Percentiles rank a stretch among this genome's conserved stretches.
Evolutionary conservation across 768 basidiomycete species (phyloP).

Genomic region (Leccinum arenicola): DNA sequence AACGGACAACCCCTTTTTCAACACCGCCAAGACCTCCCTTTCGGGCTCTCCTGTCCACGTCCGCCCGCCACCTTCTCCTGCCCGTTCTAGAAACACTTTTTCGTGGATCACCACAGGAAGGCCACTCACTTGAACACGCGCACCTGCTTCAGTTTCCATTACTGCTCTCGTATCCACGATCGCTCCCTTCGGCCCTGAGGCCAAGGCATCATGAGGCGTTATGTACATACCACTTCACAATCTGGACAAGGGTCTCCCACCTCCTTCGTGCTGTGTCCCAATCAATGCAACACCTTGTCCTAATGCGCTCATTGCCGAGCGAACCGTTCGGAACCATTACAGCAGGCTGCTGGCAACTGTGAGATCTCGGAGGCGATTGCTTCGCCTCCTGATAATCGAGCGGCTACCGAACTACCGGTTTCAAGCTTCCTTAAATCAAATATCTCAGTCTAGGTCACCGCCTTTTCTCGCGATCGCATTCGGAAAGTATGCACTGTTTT

Average conservation of each 20-base stretch:
- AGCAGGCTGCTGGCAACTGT: conserved; percentile 26
- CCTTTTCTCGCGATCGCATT: conserved; percentile 27
- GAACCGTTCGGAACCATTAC: conserved; percentile 30
- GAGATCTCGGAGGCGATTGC: conserved; percentile 35
- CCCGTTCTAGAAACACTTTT: conserved; percentile 4
- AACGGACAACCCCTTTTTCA: conserved; percentile 35
- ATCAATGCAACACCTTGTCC: conserved; percentile 18
- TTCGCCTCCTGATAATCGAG: conserved; percentile 33
- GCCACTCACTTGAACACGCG: neutral
- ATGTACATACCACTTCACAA: conserved; percentile 11
- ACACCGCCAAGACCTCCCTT: conserved; percentile 19
- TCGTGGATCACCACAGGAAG: conserved; percentile 30
- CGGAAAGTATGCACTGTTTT: conserved; percentile 25
- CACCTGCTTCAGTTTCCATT: conserved; percentile 4
- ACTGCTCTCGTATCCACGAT: conserved; percentile 3
- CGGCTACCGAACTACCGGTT: conserved; percentile 29
- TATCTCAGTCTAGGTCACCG: conserved; percentile 27
- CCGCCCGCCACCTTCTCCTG: neutral
- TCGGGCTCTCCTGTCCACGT: conserved; percentile 14
- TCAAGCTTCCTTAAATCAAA: conserved; percentile 28
- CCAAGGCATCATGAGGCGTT: conserved; percentile 8
- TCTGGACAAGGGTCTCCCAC: conserved; percentile 8
- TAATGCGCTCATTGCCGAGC: conserved; percentile 27
- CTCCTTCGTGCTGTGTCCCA: conserved; percentile 20
- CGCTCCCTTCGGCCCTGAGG: conserved; percentile 14